Percentiles rank a stretch among this genome's conserved stretches.
Conservation (phyloP, 305 asterid genomes). For the Solanum hybrid region DNA sequence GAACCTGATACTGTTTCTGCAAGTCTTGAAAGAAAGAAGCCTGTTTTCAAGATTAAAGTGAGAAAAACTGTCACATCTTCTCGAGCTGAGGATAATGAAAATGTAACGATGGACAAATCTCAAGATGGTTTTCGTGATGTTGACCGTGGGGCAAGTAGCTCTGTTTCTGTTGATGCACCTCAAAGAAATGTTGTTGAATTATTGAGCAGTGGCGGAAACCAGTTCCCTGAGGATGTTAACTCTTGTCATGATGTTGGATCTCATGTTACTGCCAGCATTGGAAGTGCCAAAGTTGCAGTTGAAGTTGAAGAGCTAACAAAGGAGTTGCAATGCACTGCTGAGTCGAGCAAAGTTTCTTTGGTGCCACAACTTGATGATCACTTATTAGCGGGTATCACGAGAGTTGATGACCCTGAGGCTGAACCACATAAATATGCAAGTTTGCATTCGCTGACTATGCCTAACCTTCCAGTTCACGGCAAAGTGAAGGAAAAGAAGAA, state of each 20-base stretch:
- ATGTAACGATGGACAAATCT: conserved; percentile 26
- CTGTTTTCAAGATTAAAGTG: conserved; percentile 70
- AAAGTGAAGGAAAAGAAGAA: conserved; percentile 34
- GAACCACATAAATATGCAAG: conserved; percentile 30
- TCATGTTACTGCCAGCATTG: conserved; percentile 90
- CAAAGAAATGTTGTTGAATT: conserved; percentile 43
- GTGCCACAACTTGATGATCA: conserved; percentile 24
- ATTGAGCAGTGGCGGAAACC: conserved; percentile 50
- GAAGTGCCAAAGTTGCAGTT: conserved; percentile 58
- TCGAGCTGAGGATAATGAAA: conserved; percentile 46
- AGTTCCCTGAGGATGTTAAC: conserved; percentile 64
- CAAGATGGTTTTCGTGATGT: conserved; percentile 34
- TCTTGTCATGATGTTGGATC: conserved; percentile 92
- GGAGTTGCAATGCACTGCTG: conserved; percentile 93
- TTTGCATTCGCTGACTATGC: conserved; percentile 20
- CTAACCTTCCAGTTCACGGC: conserved; percentile 8
- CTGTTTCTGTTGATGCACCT: conserved; percentile 79
- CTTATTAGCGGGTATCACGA: conserved; percentile 16
- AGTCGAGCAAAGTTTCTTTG: conserved; percentile 60
- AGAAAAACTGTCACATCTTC: conserved; percentile 59
- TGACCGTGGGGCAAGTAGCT: conserved; percentile 81
- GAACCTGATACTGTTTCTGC: conserved; percentile 49
- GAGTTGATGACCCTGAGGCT: conserved; percentile 24
- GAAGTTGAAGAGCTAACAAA: conserved; percentile 52
- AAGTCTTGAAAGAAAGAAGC: conserved; percentile 57